Evolutionary conservation across 106 monocot genomes (phyloP), one percentile per base, ranked within the genome.

Genomic region (Posidonia australis): DNA sequence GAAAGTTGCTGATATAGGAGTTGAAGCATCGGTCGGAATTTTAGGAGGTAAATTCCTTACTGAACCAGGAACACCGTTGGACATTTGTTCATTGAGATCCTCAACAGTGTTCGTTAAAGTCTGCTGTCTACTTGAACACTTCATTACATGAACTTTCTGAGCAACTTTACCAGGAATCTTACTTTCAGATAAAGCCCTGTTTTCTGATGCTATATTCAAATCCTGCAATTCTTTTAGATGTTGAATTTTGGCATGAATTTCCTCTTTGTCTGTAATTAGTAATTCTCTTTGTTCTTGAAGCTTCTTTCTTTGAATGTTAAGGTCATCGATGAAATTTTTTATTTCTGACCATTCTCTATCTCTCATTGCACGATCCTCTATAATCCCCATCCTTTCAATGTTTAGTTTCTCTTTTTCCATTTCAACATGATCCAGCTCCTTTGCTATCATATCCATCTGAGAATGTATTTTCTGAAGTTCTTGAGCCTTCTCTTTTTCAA

Each of bases 301-400:
- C 75, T 96, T 96, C 66, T 90, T 82, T 22, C 90, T 55, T 68
- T 90, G 96, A n/a, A 68, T 44, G 64, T 82, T 72, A 26, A 96
- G 82, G 25, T 58, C 70, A 42, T 96, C 82, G 73, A 90, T 73
- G 19, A 74, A 83, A 44, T 18, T 66, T 27, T 87, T 82, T 61
- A 90, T 96, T 44, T 90, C 96, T 69, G 74, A 71, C 77, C 82
- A 82, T 74, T 96, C 96, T 64, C 23, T 80, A 68, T 90, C 87
- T 41, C 86, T 80, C 45, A 74, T 67, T 47, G 79, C 79, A 66
- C 90, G 77, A 25, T 87, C 90, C 29, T 67, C 47, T 62, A 68
- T 79, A 64, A 90, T 87, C 63, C 82, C 76, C 47, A 64, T 67
- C 63, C 86, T 84, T 69, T 96, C 96, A 21, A 75, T 67, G n/a